phyloP scores from a whole-genome alignment of 2,329 filamentous ascomycete genomes.

The Graphiopsis chlorocephala region DNA sequence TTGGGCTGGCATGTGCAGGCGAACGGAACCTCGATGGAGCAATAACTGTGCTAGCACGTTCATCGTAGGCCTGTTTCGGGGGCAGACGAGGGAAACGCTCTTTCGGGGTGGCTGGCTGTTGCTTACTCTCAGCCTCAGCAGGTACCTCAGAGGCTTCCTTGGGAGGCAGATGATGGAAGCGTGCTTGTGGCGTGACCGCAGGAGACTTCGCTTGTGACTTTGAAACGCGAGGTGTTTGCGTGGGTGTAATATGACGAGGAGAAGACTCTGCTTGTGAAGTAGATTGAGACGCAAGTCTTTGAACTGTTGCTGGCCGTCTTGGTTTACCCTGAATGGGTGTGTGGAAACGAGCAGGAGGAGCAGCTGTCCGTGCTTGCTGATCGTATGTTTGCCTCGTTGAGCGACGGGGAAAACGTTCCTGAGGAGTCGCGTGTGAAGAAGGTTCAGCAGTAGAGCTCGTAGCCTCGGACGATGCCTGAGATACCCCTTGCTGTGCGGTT shows the following conservation, averaged over 20 bases:
- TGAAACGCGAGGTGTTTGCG: neutral
- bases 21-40: slow-evolving; percentile 15
- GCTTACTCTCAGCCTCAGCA: neutral
- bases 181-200: neutral
- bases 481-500: neutral
- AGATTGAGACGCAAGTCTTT: slow-evolving; percentile 26
- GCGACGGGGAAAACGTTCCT: slow-evolving; percentile 22
- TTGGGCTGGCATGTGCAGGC: slow-evolving; percentile 8
- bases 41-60: slow-evolving; percentile 13
- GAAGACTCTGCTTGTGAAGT: neutral
- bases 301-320: slow-evolving; percentile 29
- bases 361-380: slow-evolving; percentile 27
- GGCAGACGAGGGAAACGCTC: slow-evolving; percentile 12
- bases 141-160: slow-evolving; percentile 5
- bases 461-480: neutral
- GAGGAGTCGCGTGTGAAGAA: neutral
- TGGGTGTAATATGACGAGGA: neutral
- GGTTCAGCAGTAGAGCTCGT: neutral
- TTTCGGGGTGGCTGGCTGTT: neutral
- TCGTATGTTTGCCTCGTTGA: slow-evolving; percentile 21
- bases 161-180: slow-evolving; percentile 4
- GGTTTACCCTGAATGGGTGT: slow-evolving; percentile 25
- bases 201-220: neutral
- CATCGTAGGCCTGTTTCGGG: slow-evolving; percentile 10
- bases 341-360: slow-evolving; percentile 27